A percentile compares a stretch with the other conserved stretches of the same genome.
phyloP scores from a whole-genome alignment of 495 filamentous ascomycete species.

The Podospora conica region DNA sequence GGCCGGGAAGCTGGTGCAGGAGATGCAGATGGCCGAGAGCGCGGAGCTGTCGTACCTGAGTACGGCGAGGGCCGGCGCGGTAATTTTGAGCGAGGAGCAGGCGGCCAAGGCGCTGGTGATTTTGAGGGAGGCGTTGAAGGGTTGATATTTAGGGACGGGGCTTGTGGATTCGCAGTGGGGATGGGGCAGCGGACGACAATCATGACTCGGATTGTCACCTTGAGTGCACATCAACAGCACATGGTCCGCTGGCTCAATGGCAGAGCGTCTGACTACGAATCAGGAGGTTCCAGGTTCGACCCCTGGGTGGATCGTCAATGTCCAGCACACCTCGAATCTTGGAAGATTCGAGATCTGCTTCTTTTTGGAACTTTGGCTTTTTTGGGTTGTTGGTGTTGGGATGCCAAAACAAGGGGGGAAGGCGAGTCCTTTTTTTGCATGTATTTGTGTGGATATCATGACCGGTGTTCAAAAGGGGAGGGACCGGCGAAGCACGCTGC shows the following conservation, averaged over 20 bases:
- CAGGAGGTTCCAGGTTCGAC: background rate
- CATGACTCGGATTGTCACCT: background rate
- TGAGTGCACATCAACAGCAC: background rate
- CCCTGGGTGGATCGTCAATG: background rate
- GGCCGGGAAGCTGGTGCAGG: slow-evolving; percentile 66
- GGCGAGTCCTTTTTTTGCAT: background rate
- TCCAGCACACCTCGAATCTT: background rate
- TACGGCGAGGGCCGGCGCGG: slow-evolving; percentile 83
- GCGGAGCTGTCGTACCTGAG: slow-evolving; percentile 89
- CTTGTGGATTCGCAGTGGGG: background rate
- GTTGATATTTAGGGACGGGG: background rate
- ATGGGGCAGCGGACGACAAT: background rate
- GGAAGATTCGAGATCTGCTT: background rate
- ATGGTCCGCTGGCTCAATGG: background rate
- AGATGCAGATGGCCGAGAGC: slow-evolving; percentile 45
- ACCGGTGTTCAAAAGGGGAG: slow-evolving; percentile 2
- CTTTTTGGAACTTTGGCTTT: background rate
- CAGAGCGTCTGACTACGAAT: background rate
- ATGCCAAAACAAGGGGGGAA: background rate
- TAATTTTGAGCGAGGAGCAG: slow-evolving; percentile 74
- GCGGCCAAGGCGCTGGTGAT: slow-evolving; percentile 64
- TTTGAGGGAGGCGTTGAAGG: slow-evolving; percentile 42
- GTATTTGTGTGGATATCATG: background rate
- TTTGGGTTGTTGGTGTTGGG: background rate
- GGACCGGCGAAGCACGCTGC: background rate